Evolutionary conservation across 176 grass and related monocot genomes (phyloP).

Genomic region (Bolboschoenus planiculmis): DNA sequence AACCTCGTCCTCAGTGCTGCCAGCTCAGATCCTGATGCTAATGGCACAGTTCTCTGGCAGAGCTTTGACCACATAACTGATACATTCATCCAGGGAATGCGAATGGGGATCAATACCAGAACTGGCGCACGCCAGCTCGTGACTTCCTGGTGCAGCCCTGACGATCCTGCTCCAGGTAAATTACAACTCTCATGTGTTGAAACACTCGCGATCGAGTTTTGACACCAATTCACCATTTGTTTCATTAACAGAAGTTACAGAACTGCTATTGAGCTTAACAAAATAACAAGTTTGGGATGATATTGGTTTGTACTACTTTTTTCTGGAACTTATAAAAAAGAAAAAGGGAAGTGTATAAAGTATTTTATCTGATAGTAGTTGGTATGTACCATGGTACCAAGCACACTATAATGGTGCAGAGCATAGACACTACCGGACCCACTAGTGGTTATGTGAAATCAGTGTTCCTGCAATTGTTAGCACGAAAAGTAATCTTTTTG

Average conservation of each 20-base stretch:
- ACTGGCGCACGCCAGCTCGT: not conserved
- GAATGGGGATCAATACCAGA: not conserved
- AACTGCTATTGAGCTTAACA: no score
- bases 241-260: no score
- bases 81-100: slow-evolving; percentile 14
- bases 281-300: no score
- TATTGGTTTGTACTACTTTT: not conserved
- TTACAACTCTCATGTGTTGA: not conserved
- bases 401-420: not conserved
- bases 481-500: slow-evolving; percentile 36
- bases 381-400: not conserved
- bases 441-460: no score
- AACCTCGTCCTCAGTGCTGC: not conserved
- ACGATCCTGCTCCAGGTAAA: slow-evolving; percentile 16
- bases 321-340: not conserved
- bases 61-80: not conserved
- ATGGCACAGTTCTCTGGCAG: not conserved
- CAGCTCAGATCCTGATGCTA: not conserved
- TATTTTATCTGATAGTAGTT: not conserved
- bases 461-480: no score
- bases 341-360: not conserved
- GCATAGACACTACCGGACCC: no score
- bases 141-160: not conserved
- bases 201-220: slow-evolving; percentile 46
- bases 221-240: slow-evolving; percentile 25